Evolutionary conservation across 164 flowering plant species (phyloP).

Genomic region (Liquidambar formosana): DNA sequence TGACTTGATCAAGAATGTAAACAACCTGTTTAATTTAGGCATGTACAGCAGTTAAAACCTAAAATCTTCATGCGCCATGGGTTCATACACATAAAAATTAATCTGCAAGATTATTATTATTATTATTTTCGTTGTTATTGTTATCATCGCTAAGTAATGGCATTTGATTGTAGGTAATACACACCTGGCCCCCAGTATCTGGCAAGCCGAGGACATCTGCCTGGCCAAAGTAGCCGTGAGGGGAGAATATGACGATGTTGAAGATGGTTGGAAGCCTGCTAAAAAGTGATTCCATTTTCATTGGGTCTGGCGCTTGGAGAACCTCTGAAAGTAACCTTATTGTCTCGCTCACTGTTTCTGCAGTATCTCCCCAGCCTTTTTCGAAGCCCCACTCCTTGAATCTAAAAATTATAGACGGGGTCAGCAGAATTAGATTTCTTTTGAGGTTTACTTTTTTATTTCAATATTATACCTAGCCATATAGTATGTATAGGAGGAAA

Average conservation of each 20-base stretch:
- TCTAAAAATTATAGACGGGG: constrained; percentile 32
- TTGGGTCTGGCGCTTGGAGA: constrained; percentile 86
- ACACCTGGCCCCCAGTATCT: constrained; percentile 99
- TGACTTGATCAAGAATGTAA: constrained; percentile 96
- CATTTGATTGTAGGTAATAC: too few relatives aligned
- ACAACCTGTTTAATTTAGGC: constrained; percentile 65
- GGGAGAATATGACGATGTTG: constrained; percentile 82
- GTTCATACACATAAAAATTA: too few relatives aligned
- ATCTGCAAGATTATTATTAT: too few relatives aligned
- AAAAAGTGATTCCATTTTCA: constrained; percentile 59
- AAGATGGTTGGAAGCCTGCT: constrained; percentile 71
- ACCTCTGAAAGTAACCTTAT: constrained; percentile 65
- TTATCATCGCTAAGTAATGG: too few relatives aligned
- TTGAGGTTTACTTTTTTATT: too few relatives aligned
- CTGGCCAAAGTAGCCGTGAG: constrained; percentile 96
- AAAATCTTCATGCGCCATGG: too few relatives aligned
- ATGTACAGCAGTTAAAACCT: too few relatives aligned
- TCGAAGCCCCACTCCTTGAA: constrained; percentile 84
- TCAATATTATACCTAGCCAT: too few relatives aligned
- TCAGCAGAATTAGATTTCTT: neutral
- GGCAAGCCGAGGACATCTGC: constrained; percentile 93
- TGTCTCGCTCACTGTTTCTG: constrained; percentile 72
- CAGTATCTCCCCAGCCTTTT: constrained; percentile 93
- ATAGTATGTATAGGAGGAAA: too few relatives aligned
- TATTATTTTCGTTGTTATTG: too few relatives aligned